Percentiles rank a stretch among this genome's conserved stretches.
These are phyloP conservation scores for Beauveria bassiana DNA, from an alignment of 2,329 filamentous ascomycete genomes.

Conservation along the genomic window DNA sequence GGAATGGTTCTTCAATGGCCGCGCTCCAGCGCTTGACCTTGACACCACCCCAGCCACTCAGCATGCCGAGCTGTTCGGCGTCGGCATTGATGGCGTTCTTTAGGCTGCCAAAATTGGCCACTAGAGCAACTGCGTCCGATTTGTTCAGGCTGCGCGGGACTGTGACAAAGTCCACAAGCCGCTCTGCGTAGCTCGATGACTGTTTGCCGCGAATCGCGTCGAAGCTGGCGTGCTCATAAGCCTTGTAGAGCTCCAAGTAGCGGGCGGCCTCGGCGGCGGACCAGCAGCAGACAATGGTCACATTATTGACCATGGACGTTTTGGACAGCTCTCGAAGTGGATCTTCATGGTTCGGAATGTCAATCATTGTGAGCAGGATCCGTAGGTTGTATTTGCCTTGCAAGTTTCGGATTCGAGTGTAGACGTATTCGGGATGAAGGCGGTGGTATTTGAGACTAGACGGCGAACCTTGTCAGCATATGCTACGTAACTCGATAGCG, in stretches of 20 bases:
- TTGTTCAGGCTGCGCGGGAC: slow-evolving; percentile 87
- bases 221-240: slow-evolving; percentile 76
- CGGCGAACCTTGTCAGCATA: slow-evolving; percentile 5
- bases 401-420: slow-evolving; percentile 78
- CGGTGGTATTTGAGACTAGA: slow-evolving; percentile 85
- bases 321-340: slow-evolving; percentile 84
- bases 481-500: not conserved
- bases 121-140: slow-evolving; percentile 82
- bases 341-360: slow-evolving; percentile 92
- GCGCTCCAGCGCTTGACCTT: slow-evolving; percentile 84
- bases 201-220: slow-evolving; percentile 80
- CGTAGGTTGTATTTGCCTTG: slow-evolving; percentile 82
- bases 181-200: slow-evolving; percentile 74
- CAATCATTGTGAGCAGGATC: slow-evolving; percentile 82
- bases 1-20: slow-evolving; percentile 78
- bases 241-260: slow-evolving; percentile 93
- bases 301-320: slow-evolving; percentile 83
- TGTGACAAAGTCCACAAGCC: slow-evolving; percentile 86
- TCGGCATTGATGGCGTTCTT: slow-evolving; percentile 80
- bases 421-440: slow-evolving; percentile 95
- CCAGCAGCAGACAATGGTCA: slow-evolving; percentile 91
- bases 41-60: slow-evolving; percentile 92
- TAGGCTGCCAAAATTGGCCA: slow-evolving; percentile 86
- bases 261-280: slow-evolving; percentile 86
- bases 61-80: slow-evolving; percentile 72